Conservation (phyloP, 1,139 yeast species). For the Candida buenavistaensis region DNA sequence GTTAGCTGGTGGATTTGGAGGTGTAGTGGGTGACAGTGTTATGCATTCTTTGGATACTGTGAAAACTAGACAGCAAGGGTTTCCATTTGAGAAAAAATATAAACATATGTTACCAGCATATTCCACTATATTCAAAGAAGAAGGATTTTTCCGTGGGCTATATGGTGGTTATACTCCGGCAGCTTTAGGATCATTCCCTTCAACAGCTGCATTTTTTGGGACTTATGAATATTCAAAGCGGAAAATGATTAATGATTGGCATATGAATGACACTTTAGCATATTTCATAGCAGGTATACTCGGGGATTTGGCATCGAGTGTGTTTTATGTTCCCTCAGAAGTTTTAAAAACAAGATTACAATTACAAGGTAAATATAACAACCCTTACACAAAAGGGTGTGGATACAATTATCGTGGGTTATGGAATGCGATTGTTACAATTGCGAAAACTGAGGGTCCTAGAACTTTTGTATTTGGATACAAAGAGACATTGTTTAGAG, state of each 20-base stretch:
- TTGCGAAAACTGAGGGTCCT: constrained; percentile 68
- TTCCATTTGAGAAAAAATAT: constrained; percentile 68
- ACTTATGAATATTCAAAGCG: constrained; percentile 85
- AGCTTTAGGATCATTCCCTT: constrained; percentile 86
- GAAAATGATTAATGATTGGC: constrained; percentile 58
- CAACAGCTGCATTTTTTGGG: constrained; percentile 89
- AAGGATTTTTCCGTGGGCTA: constrained; percentile 81
- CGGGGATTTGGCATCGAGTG: constrained; percentile 87
- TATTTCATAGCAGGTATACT: constrained; percentile 84
- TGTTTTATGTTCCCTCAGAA: constrained; percentile 96
- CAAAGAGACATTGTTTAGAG: constrained; percentile 88
- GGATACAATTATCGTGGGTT: constrained; percentile 85
- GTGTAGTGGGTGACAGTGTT: constrained; percentile 85
- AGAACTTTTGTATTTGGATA: constrained; percentile 84
- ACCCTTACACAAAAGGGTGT: constrained; percentile 66
- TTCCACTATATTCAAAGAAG: constrained; percentile 68
- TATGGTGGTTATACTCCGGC: constrained; percentile 95
- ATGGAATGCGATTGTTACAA: constrained; percentile 65
- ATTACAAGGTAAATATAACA: constrained; percentile 84
- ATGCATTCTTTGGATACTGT: constrained; percentile 98
- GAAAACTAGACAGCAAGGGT: constrained; percentile 95
- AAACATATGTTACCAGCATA: constrained; percentile 69
- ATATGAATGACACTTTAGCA: constrained; percentile 75
- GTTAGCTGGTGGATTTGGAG: constrained; percentile 94
- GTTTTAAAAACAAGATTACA: constrained; percentile 93